phyloP scores from a whole-genome alignment of 1,139 yeast species.

The Suhomyces panamericanus region DNA sequence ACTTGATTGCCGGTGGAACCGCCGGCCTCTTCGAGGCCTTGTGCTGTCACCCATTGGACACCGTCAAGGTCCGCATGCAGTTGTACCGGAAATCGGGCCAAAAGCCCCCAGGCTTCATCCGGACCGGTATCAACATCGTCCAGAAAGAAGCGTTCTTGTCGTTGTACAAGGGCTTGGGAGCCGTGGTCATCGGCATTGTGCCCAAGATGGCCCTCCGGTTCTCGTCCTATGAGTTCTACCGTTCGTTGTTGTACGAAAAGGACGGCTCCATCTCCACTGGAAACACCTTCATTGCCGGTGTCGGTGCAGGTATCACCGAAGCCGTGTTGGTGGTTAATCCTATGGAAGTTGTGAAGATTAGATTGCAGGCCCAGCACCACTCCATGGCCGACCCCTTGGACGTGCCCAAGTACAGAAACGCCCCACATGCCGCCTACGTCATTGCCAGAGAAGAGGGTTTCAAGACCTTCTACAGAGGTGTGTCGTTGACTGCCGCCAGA shows the following conservation, averaged over 20 bases:
- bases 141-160: slow-evolving; percentile 82
- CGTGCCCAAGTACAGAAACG: slow-evolving; percentile 85
- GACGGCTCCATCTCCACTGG: slow-evolving; percentile 74
- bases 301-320: slow-evolving; percentile 96
- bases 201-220: slow-evolving; percentile 98
- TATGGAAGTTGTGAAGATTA: slow-evolving; percentile 94
- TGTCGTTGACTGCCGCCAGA: slow-evolving; percentile 92
- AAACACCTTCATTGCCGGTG: slow-evolving; percentile 84
- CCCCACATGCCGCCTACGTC: slow-evolving; percentile 85
- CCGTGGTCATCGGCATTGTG: slow-evolving; percentile 94
- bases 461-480: slow-evolving; percentile 89
- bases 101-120: slow-evolving; percentile 81
- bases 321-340: slow-evolving; percentile 95
- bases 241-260: slow-evolving; percentile 62
- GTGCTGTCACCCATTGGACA: slow-evolving; percentile 93
- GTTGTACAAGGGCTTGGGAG: slow-evolving; percentile 92
- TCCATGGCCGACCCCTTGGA: slow-evolving; percentile 81
- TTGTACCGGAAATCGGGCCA: slow-evolving; percentile 63
- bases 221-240: slow-evolving; percentile 88
- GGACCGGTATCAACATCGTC: slow-evolving; percentile 78
- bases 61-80: slow-evolving; percentile 97
- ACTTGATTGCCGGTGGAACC: slow-evolving; percentile 92
- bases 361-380: slow-evolving; percentile 94
- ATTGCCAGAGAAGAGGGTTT: slow-evolving; percentile 91
- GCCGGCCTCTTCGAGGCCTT: slow-evolving; percentile 97